These are phyloP conservation scores for Geotrichum restrictum DNA, from an alignment of 1,139 yeast genomes.

Conservation along the genomic window DNA sequence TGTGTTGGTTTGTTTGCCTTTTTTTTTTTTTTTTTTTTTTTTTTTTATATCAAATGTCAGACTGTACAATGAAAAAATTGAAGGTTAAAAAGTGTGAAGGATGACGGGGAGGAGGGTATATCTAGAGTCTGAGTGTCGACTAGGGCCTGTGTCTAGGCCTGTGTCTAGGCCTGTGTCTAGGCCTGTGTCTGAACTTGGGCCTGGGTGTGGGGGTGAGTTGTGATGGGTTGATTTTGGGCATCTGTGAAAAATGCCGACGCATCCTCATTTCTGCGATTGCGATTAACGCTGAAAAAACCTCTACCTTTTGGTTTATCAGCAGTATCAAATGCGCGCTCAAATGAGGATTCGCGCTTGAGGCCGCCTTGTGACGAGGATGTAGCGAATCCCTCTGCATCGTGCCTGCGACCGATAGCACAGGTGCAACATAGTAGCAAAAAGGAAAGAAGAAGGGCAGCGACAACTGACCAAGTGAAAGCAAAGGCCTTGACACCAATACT, in stretches of 20 bases:
- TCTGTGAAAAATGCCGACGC: background rate
- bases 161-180: no score
- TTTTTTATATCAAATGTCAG: no score
- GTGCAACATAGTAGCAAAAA: constrained; percentile 36
- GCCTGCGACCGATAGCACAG: constrained; percentile 27
- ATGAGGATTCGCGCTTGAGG: constrained; percentile 18
- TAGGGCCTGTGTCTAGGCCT: no score
- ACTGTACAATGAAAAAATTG: no score
- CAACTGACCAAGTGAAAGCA: constrained; percentile 64
- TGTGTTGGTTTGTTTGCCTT: no score
- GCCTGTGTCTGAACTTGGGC: no score
- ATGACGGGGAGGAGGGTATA: no score
- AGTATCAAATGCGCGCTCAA: constrained; percentile 18
- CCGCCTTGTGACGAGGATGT: background rate
- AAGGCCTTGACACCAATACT: constrained; percentile 55
- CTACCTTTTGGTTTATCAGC: constrained; percentile 9
- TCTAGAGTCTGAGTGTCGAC: no score
- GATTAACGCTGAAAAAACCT: constrained; percentile 15
- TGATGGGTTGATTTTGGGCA: background rate
- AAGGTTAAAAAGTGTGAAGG: no score
- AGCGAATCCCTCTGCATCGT: constrained; percentile 3
- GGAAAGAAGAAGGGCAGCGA: constrained; percentile 45
- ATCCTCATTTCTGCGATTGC: background rate
- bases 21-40: no score
- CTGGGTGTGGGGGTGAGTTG: background rate